phyloP scores from a whole-genome alignment of 768 basidiomycete genomes.

The Trametes meyenii region DNA sequence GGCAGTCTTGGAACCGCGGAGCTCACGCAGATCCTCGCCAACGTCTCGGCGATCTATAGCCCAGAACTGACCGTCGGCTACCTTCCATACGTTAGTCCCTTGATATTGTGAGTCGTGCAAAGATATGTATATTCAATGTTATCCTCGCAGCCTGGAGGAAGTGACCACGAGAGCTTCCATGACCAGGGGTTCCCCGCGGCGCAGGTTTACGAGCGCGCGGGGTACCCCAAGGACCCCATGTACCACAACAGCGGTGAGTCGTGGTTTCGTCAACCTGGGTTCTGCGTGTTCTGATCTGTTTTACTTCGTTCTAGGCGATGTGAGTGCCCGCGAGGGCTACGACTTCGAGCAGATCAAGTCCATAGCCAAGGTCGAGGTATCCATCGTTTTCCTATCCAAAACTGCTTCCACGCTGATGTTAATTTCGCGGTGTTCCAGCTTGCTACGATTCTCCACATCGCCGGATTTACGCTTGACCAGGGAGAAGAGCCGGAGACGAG shows the following conservation, averaged over 20 bases:
- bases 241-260: slow-evolving; percentile 77
- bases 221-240: slow-evolving; percentile 84
- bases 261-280: neutral
- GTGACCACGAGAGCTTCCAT: slow-evolving; percentile 86
- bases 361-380: slow-evolving; percentile 86
- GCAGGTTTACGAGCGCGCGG: slow-evolving; percentile 86
- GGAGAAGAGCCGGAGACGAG: too few species aligned
- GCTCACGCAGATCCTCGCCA: slow-evolving; percentile 73
- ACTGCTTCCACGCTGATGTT: too few species aligned
- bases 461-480: too few species aligned
- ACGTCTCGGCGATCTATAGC: slow-evolving; percentile 76
- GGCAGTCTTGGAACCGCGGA: slow-evolving; percentile 76
- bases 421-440: too few species aligned
- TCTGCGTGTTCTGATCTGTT: neutral
- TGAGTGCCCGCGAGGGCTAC: slow-evolving; percentile 78
- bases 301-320: slow-evolving; percentile 52
- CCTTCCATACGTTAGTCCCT: slow-evolving; percentile 48
- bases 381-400: too few species aligned
- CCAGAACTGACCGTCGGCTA: slow-evolving; percentile 74
- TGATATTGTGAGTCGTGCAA: neutral
- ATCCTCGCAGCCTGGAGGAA: slow-evolving; percentile 72
- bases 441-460: too few species aligned
- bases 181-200: slow-evolving; percentile 83
- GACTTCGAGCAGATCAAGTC: slow-evolving; percentile 80
- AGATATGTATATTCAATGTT: neutral